Evolutionary conservation across 305 asterid genomes (phyloP).

Genomic region (Fraxinus sp.): DNA sequence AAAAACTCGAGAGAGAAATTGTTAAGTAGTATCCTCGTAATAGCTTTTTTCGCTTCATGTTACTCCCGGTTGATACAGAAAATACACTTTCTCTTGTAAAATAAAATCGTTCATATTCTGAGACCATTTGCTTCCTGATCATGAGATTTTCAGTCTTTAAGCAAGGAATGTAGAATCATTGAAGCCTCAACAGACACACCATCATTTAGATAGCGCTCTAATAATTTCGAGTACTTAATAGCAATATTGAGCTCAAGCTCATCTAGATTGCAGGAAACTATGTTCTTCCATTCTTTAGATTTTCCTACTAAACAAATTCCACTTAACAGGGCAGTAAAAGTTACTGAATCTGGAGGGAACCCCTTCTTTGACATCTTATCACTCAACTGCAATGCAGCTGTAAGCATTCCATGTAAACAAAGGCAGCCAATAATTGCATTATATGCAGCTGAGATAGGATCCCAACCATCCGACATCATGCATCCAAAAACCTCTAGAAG

Average conservation of each 20-base stretch:
- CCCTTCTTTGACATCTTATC: slow-evolving; percentile 55
- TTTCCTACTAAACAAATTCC: slow-evolving; percentile 66
- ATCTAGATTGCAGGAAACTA: slow-evolving; percentile 41
- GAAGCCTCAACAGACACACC: slow-evolving; percentile 53
- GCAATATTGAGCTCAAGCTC: slow-evolving; percentile 48
- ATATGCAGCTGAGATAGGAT: slow-evolving; percentile 65
- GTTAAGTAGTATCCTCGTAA: background rate
- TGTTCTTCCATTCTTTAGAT: slow-evolving; percentile 65
- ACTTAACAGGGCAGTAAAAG: slow-evolving; percentile 60
- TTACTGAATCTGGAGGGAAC: slow-evolving; percentile 41
- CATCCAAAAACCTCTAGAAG: slow-evolving; percentile 53
- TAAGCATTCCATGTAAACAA: slow-evolving; percentile 61
- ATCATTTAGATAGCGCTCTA: slow-evolving; percentile 47
- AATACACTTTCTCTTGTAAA: background rate
- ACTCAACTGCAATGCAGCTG: slow-evolving; percentile 47
- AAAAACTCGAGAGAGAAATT: background rate
- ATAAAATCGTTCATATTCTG: slow-evolving; percentile 12
- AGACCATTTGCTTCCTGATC: slow-evolving; percentile 22
- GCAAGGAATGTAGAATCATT: slow-evolving; percentile 52
- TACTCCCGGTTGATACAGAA: background rate
- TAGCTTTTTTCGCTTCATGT: background rate
- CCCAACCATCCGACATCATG: slow-evolving; percentile 62
- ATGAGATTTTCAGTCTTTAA: slow-evolving; percentile 32
- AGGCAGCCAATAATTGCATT: slow-evolving; percentile 62
- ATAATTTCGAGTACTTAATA: slow-evolving; percentile 47